Evolutionary conservation across 345 rosid species (phyloP), one percentile per base, ranked within the genome.

Genomic region (Cardiospermum halicacabum): DNA sequence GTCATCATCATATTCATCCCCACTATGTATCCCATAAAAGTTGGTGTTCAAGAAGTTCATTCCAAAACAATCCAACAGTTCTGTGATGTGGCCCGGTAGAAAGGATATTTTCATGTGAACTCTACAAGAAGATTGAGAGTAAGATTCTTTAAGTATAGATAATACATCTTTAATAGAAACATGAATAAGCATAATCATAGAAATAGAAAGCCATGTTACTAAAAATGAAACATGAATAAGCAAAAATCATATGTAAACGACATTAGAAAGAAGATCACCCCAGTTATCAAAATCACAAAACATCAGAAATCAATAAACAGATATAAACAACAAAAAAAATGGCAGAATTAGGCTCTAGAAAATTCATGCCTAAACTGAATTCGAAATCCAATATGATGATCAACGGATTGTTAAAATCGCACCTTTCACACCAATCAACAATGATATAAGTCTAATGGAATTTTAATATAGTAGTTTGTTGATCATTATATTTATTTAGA

Each of bases 11-110:
- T 85, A 76, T 74, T 81, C 91, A 68, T 86, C 83, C 43, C 86
- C 81, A 51, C 81, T 84, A 57, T 31, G 78, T 73, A 65, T 71
- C 37, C 96, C 94, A 69, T 66, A 89, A 78, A 73, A 91, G 90
- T 74, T 91, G 90, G 69, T 89, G 85, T 56, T 91, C 96, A 63
- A 87, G 81, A 68, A 95, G 88, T 75, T 95, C 99, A 74, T 85
- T 84, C 89, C 79, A 86, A 69, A 91, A 71, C 63, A 80, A 90
- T 50, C 75, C 82, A 78, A 30, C 87, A 47, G 96, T 89, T 72
- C 78, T 78, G 37, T 85, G 89, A 70, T 97, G 91, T 30, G 97
- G 99, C 28, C 99, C 94, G 68, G 81, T 67, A 31, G 96, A 89
- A 64, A 95, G 89, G 71, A 95, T 91, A 45, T 69, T 64, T 51